Evolutionary conservation across 139 green algal genomes (phyloP).

Genomic region (Microglena sp.): DNA sequence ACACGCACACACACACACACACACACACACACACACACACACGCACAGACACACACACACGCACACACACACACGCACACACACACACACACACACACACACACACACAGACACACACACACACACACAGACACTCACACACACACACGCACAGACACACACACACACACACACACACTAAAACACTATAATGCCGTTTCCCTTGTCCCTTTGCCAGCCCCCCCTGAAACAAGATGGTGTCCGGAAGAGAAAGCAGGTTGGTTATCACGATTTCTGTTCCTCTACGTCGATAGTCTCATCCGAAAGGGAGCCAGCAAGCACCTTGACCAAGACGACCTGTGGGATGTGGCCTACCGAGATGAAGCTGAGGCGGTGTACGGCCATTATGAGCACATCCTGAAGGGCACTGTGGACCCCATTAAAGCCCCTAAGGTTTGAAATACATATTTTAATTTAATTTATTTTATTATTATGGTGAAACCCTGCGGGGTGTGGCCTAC

Average conservation of each 20-base stretch:
- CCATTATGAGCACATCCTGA: conserved; percentile 37
- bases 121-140: not conserved
- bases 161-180: conserved; percentile 1
- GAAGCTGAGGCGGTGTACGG: conserved; percentile 29
- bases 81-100: not conserved
- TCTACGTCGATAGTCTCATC: conserved; percentile 53
- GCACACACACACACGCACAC: not conserved
- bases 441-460: not conserved
- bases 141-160: not conserved
- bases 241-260: conserved; percentile 56
- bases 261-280: conserved; percentile 51
- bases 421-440: conserved; percentile 18
- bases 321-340: conserved; percentile 71
- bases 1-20: not conserved
- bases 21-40: conserved; percentile 2
- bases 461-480: no score
- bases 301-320: conserved; percentile 23
- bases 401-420: conserved; percentile 20
- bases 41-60: not conserved
- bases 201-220: not conserved
- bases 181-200: not conserved
- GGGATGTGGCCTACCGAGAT: conserved; percentile 51
- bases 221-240: no score
- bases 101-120: not conserved
- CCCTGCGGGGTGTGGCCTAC: not conserved